phyloP scores from a whole-genome alignment of 2,329 filamentous ascomycete species.

The Trichoderma sp. region DNA sequence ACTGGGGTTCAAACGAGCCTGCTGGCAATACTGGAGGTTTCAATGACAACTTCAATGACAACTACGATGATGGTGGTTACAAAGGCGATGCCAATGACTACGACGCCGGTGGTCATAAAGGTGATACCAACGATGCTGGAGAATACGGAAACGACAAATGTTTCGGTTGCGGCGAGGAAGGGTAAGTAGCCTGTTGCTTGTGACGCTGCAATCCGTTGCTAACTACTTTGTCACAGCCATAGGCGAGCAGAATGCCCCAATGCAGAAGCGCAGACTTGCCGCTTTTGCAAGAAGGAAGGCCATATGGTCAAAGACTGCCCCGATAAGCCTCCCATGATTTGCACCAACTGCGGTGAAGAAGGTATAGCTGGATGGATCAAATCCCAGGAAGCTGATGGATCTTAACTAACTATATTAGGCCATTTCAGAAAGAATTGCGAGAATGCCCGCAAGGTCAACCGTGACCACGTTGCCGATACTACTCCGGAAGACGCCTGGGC shows the following conservation, averaged over 20 bases:
- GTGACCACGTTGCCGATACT: slow-evolving; percentile 53
- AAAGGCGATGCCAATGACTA: not conserved
- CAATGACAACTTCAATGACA: not conserved
- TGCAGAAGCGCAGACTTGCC: slow-evolving; percentile 43
- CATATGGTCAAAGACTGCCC: slow-evolving; percentile 67
- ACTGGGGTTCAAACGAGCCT: slow-evolving; percentile 13
- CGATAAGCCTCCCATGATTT: slow-evolving; percentile 57
- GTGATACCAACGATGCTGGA: not conserved
- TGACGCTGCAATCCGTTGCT: slow-evolving; percentile 15
- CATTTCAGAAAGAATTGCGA: slow-evolving; percentile 61
- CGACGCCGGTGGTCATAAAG: not conserved
- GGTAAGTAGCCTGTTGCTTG: slow-evolving; percentile 35
- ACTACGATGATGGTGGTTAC: not conserved
- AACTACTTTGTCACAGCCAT: slow-evolving; percentile 34
- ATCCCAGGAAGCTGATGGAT: not conserved
- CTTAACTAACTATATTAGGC: slow-evolving; percentile 45
- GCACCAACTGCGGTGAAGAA: slow-evolving; percentile 64
- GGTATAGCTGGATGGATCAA: slow-evolving; percentile 46
- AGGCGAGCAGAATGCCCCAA: slow-evolving; percentile 44
- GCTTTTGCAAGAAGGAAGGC: slow-evolving; percentile 54
- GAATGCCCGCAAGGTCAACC: slow-evolving; percentile 62
- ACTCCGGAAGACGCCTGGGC: slow-evolving; percentile 61
- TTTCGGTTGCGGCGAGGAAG: slow-evolving; percentile 44
- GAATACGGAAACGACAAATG: slow-evolving; percentile 39
- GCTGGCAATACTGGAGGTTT: not conserved